A percentile compares a stretch with the other conserved stretches of the same genome.
Conservation (phyloP, 345 rosid species). For the Cardamine chenopodiifolia region DNA sequence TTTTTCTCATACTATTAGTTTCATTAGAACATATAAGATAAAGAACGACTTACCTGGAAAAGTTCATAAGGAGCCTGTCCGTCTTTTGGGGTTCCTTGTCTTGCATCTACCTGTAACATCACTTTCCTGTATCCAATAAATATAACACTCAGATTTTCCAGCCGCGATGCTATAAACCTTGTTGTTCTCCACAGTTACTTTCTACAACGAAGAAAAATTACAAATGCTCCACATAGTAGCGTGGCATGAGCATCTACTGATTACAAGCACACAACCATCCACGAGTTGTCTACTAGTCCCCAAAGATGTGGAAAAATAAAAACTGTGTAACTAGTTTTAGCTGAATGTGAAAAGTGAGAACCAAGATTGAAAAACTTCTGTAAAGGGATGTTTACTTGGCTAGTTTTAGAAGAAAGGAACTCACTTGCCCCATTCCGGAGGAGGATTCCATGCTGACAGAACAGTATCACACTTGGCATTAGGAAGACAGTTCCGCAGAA, state of each 20-base stretch:
- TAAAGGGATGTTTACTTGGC: neutral
- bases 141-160: conserved; percentile 24
- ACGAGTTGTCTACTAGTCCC: conserved; percentile 11
- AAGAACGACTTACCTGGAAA: conserved; percentile 60
- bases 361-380: neutral
- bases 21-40: neutral
- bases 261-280: conserved; percentile 4
- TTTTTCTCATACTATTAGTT: neutral
- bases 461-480: conserved; percentile 89
- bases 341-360: neutral
- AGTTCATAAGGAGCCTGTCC: conserved; percentile 89
- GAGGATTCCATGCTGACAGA: conserved; percentile 97
- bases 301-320: neutral
- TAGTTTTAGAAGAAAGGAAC: conserved; percentile 20
- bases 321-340: neutral
- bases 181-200: neutral
- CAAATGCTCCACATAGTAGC: neutral
- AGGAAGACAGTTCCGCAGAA: conserved; percentile 78
- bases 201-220: neutral
- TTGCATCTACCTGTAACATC: conserved; percentile 93
- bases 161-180: neutral
- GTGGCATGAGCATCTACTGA: neutral
- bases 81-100: conserved; percentile 87
- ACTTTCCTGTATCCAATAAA: conserved; percentile 67
- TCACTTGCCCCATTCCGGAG: conserved; percentile 97